These are phyloP conservation scores for Sistotremastrum suecicum DNA, from an alignment of 768 basidiomycete genomes.

Conservation along the genomic window DNA sequence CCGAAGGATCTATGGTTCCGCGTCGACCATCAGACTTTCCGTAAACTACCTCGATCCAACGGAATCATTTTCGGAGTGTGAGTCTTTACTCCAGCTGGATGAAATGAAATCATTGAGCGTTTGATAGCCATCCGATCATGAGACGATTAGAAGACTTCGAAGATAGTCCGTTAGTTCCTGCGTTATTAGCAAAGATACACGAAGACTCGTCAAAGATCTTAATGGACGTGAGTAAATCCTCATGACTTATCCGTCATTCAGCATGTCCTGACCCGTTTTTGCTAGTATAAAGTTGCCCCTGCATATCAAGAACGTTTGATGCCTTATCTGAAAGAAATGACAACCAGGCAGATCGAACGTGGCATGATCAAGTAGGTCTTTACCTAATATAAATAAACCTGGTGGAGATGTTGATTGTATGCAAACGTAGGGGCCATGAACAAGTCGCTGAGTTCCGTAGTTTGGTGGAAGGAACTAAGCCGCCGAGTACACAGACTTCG, in stretches of 20 bases:
- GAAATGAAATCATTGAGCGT: not conserved
- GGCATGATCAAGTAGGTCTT: slow-evolving; percentile 18
- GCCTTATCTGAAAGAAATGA: slow-evolving; percentile 19
- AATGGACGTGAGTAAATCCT: slow-evolving; percentile 14
- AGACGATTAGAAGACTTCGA: slow-evolving; percentile 18
- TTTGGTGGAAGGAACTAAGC: slow-evolving; percentile 4
- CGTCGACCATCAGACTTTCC: slow-evolving; percentile 23
- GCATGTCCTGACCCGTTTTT: not conserved
- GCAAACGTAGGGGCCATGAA: slow-evolving; percentile 9
- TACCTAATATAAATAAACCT: not conserved
- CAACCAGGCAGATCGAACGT: slow-evolving; percentile 16
- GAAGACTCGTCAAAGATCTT: slow-evolving; percentile 12
- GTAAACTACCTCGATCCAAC: slow-evolving; percentile 19
- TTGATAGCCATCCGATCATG: slow-evolving; percentile 17
- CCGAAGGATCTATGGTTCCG: slow-evolving; percentile 20
- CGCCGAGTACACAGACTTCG: slow-evolving; percentile 9
- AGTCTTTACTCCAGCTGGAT: not conserved
- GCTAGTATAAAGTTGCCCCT: slow-evolving; percentile 12
- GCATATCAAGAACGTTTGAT: slow-evolving; percentile 16
- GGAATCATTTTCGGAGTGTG: slow-evolving; percentile 22
- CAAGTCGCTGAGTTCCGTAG: slow-evolving; percentile 10
- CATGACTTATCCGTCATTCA: too few relatives aligned
- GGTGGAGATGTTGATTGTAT: not conserved
- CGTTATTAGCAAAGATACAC: slow-evolving; percentile 19
- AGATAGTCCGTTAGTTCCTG: slow-evolving; percentile 19